phyloP scores from a whole-genome alignment of 2,329 filamentous ascomycete genomes.

The Didymella arachidicola region DNA sequence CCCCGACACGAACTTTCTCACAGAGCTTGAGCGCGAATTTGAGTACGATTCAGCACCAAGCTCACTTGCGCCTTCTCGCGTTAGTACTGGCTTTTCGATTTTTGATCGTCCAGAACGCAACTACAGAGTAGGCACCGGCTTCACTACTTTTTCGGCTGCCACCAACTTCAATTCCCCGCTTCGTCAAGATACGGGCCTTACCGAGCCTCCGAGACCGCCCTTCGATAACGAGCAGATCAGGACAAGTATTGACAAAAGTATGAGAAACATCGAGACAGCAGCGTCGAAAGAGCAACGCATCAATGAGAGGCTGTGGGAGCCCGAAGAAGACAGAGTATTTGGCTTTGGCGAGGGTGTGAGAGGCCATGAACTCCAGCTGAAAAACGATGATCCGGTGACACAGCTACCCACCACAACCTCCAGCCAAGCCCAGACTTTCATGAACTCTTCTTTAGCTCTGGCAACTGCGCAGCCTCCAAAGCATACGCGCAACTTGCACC shows the following conservation, averaged over 20 bases:
- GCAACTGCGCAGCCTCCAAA: background rate
- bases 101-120: conserved; percentile 31
- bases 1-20: conserved; percentile 33
- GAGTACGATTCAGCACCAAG: conserved; percentile 37
- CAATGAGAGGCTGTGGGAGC: conserved; percentile 37
- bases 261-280: conserved; percentile 25
- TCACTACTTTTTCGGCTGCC: conserved; percentile 34
- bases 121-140: conserved; percentile 28
- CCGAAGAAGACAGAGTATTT: conserved; percentile 31
- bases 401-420: background rate
- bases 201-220: conserved; percentile 27
- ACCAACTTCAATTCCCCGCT: conserved; percentile 39
- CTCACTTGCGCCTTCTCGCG: conserved; percentile 36
- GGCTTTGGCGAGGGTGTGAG: conserved; percentile 30
- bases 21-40: conserved; percentile 44
- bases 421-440: background rate
- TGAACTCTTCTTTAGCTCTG: no score
- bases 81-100: conserved; percentile 39
- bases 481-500: background rate
- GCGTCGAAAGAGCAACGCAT: conserved; percentile 31
- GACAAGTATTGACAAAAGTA: conserved; percentile 36
- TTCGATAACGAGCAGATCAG: conserved; percentile 39
- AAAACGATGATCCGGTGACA: conserved; percentile 3
- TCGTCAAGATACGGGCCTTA: conserved; percentile 50
- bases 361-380: conserved; percentile 22